phyloP scores from a whole-genome alignment of 2,329 filamentous ascomycete species.

The Aspergillus costaricaensis region DNA sequence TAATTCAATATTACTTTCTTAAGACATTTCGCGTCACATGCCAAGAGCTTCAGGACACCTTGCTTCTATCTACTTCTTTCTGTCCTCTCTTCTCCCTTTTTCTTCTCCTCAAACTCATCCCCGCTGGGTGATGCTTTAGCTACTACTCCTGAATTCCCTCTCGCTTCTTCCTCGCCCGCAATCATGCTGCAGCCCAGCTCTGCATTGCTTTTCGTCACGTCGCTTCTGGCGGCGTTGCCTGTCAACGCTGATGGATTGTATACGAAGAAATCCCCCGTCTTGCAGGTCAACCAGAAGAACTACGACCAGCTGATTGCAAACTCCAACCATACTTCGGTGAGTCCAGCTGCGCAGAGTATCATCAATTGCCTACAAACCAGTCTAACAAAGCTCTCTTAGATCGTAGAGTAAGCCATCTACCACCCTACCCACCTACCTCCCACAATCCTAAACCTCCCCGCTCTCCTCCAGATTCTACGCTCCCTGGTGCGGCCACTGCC shows the following conservation, averaged over 20 bases:
- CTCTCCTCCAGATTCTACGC: slow-evolving; percentile 77
- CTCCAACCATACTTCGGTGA: slow-evolving; percentile 88
- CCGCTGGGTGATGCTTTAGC: background rate
- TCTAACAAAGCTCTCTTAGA: slow-evolving; percentile 34
- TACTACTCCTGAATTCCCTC: background rate
- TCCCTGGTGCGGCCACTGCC: slow-evolving; percentile 96
- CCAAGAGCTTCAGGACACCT: slow-evolving; percentile 47
- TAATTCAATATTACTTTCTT: too few species aligned
- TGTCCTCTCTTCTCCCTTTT: slow-evolving; percentile 7
- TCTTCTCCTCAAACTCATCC: background rate
- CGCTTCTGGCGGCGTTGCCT: slow-evolving; percentile 66
- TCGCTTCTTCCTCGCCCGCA: slow-evolving; percentile 2
- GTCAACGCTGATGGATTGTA: slow-evolving; percentile 74
- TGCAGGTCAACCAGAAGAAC: slow-evolving; percentile 76
- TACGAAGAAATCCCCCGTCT: slow-evolving; percentile 79
- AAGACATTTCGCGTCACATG: slow-evolving; percentile 26
- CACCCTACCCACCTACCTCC: slow-evolving; percentile 15
- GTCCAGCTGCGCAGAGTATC: slow-evolving; percentile 31
- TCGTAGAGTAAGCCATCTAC: slow-evolving; percentile 52
- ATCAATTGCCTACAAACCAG: slow-evolving; percentile 19
- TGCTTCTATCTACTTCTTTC: slow-evolving; percentile 27
- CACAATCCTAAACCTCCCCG: slow-evolving; percentile 14
- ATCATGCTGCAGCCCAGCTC: slow-evolving; percentile 44
- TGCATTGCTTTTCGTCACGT: slow-evolving; percentile 54
- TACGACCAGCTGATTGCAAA: slow-evolving; percentile 82